phyloP scores from a whole-genome alignment of 73 alveolate genomes.

The Uronychia binucleata region DNA sequence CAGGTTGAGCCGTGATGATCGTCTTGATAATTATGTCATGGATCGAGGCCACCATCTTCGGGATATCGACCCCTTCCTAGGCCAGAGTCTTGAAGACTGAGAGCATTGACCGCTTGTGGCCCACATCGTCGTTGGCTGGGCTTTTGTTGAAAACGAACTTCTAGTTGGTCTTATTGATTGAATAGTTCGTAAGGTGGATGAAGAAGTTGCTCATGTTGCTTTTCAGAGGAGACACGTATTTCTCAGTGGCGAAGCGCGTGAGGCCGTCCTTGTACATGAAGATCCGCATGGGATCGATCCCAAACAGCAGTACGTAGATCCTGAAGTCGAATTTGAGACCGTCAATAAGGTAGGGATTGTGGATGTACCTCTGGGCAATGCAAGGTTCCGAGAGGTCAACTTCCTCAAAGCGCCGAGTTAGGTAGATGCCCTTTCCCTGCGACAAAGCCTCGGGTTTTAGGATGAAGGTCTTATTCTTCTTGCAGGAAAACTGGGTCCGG shows the following conservation, averaged over 20 bases:
- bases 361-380: conserved; percentile 71
- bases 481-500: not conserved
- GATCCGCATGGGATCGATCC: conserved; percentile 76
- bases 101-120: conserved; percentile 69
- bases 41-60: conserved; percentile 50
- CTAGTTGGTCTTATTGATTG: conserved; percentile 71
- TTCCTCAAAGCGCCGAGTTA: conserved; percentile 38
- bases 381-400: conserved; percentile 15
- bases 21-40: conserved; percentile 65
- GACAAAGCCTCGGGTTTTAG: conserved; percentile 71
- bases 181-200: conserved; percentile 81
- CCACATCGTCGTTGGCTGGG: conserved; percentile 60
- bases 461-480: conserved; percentile 63
- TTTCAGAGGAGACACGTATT: conserved; percentile 52
- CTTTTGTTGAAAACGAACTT: conserved; percentile 73
- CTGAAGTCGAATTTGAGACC: conserved; percentile 81
- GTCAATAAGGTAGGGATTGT: conserved; percentile 72
- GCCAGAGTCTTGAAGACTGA: conserved; percentile 33
- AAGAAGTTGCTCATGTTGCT: conserved; percentile 46
- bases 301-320: conserved; percentile 77
- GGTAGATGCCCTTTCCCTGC: conserved; percentile 54
- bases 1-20: conserved; percentile 47
- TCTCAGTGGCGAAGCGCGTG: conserved; percentile 86
- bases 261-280: conserved; percentile 77
- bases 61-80: conserved; percentile 51